phyloP scores from a whole-genome alignment of 768 basidiomycete genomes.

The Pulveroboletus ravenelii region DNA sequence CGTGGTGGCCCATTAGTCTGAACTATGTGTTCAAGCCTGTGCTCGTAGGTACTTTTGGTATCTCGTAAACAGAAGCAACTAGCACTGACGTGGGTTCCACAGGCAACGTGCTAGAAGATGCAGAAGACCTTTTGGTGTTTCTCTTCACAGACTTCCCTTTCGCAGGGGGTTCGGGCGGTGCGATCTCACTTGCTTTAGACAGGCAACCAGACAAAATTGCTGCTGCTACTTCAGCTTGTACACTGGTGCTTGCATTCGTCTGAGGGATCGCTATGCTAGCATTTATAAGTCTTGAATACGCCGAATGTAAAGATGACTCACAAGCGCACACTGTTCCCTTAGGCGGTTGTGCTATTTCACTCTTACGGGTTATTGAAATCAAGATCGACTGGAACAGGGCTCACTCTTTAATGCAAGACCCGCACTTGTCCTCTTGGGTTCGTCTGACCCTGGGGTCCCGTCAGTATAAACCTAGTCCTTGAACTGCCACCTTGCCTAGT shows the following conservation, averaged over 20 bases:
- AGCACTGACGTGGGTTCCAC: background rate
- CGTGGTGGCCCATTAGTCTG: background rate
- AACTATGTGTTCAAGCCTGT: background rate
- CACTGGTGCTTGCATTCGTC: conserved; percentile 14
- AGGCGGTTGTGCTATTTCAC: background rate
- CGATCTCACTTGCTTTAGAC: background rate
- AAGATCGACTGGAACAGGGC: background rate
- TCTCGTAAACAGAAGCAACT: background rate
- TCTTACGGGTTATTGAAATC: conserved; percentile 5
- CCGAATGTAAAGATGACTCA: conserved; percentile 8
- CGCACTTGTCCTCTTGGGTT: background rate
- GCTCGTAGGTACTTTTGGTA: background rate
- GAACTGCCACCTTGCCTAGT: conserved; percentile 8
- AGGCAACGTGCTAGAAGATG: background rate
- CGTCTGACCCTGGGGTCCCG: background rate
- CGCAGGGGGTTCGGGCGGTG: conserved; percentile 6
- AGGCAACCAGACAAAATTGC: conserved; percentile 12
- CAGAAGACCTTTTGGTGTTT: conserved; percentile 1
- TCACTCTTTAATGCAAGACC: conserved; percentile 7
- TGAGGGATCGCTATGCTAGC: conserved; percentile 20
- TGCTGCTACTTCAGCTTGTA: conserved; percentile 17
- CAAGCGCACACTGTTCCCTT: conserved; percentile 10
- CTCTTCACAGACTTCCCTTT: conserved; percentile 10
- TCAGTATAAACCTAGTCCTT: conserved; percentile 1
- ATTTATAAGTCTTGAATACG: conserved; percentile 15